Percentiles rank a stretch among this genome's conserved stretches.
Conservation (phyloP, 495 filamentous ascomycete genomes). For the Penicillium goetzii region DNA sequence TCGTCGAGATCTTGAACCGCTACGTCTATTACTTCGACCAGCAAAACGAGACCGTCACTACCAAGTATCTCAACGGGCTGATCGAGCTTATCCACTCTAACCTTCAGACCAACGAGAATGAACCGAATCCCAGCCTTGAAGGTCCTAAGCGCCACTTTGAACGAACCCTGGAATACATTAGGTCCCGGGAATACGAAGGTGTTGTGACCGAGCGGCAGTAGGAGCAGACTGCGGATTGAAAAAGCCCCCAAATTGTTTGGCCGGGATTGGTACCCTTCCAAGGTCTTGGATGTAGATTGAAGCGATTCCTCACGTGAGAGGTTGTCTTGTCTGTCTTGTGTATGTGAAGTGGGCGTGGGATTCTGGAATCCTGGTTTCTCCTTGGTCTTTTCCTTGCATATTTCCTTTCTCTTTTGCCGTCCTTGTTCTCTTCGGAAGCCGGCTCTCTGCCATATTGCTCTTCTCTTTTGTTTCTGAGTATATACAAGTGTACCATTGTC, state of each 20-base stretch:
- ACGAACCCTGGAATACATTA: constrained; percentile 91
- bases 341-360: not conserved
- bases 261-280: no score
- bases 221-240: constrained; percentile 1
- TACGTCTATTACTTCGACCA: constrained; percentile 99
- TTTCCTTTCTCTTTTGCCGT: constrained; percentile 15
- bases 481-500: constrained; percentile 43
- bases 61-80: constrained; percentile 95
- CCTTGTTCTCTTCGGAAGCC: constrained; percentile 27
- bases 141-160: constrained; percentile 89
- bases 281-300: not conserved
- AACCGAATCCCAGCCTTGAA: constrained; percentile 74
- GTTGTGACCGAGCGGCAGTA: constrained; percentile 73
- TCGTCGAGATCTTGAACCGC: constrained; percentile 96
- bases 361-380: constrained; percentile 14
- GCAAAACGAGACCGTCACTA: constrained; percentile 97
- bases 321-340: not conserved
- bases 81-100: constrained; percentile 99
- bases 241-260: not conserved
- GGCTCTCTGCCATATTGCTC: constrained; percentile 18
- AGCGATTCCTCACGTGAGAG: not conserved
- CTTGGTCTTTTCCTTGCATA: constrained; percentile 13
- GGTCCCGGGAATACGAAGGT: constrained; percentile 88
- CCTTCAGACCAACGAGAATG: constrained; percentile 74
- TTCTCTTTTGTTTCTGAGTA: constrained; percentile 32